Evolutionary conservation across 2,329 filamentous ascomycete species (phyloP).

Genomic region (Aspergillus ibericus): DNA sequence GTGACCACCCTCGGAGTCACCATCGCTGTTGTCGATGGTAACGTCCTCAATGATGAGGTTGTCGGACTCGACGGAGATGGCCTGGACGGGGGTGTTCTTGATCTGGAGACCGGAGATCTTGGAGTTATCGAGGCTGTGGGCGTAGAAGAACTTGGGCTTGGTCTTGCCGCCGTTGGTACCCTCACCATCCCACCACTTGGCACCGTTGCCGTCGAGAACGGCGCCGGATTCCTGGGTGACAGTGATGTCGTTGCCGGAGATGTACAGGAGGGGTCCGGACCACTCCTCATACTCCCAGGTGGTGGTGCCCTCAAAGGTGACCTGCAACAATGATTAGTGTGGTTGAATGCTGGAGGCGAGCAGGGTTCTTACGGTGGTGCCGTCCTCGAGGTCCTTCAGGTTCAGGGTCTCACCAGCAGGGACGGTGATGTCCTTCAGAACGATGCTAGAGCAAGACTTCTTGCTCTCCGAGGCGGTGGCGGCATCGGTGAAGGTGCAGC

Average conservation of each 20-base stretch:
- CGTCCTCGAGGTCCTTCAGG: conserved; percentile 26
- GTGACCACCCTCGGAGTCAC: conserved; percentile 47
- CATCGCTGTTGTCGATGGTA: conserved; percentile 59
- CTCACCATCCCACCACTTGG: conserved; percentile 61
- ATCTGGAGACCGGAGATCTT: conserved; percentile 35
- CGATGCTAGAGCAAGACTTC: conserved; percentile 1
- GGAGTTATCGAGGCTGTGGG: conserved; percentile 36
- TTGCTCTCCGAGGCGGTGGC: conserved; percentile 4
- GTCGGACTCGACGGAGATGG: conserved; percentile 47
- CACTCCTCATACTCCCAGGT: conserved; percentile 66
- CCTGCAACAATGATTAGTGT: conserved; percentile 25
- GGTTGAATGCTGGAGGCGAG: neutral
- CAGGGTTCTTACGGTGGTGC: conserved; percentile 46
- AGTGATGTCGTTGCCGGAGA: conserved; percentile 58
- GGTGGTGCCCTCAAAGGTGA: conserved; percentile 65
- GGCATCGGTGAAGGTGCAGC: conserved; percentile 6
- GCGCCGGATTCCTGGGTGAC: conserved; percentile 54
- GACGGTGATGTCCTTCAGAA: conserved; percentile 6
- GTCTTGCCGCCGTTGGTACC: conserved; percentile 62
- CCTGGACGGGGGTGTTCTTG: conserved; percentile 41
- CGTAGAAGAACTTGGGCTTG: conserved; percentile 67
- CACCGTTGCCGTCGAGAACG: conserved; percentile 57
- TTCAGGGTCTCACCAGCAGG: conserved; percentile 8
- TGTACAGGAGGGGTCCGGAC: conserved; percentile 62
- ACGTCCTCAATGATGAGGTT: conserved; percentile 53